Percentiles rank a stretch among this genome's conserved stretches.
Conservation (phyloP, 352 stramenopile species). For the Phytopythium helicoides region DNA sequence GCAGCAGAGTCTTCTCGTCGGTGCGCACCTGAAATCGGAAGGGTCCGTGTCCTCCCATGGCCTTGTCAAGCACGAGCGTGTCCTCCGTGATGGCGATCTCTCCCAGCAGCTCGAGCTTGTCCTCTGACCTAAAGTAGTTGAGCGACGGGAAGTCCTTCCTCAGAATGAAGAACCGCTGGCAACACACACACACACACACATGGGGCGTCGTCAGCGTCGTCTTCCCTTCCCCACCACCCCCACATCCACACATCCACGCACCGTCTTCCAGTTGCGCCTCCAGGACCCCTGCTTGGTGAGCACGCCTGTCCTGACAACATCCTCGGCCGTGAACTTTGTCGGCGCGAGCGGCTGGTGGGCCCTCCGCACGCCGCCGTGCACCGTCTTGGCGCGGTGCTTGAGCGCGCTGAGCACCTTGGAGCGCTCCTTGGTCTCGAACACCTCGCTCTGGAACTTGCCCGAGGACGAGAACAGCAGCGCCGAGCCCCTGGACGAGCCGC, state of each 20-base stretch:
- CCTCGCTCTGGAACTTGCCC: slow-evolving; percentile 70
- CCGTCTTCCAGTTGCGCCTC: slow-evolving; percentile 85
- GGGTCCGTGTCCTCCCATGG: slow-evolving; percentile 41
- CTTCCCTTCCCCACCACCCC: no score
- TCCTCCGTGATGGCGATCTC: slow-evolving; percentile 67
- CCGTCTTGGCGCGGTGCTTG: slow-evolving; percentile 55
- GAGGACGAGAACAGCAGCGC: slow-evolving; percentile 46
- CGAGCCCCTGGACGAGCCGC: slow-evolving; percentile 6
- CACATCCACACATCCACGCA: no score
- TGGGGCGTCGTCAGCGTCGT: no score
- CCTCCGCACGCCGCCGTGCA: slow-evolving; percentile 7
- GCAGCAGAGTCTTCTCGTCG: slow-evolving; percentile 46
- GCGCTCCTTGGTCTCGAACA: slow-evolving; percentile 76
- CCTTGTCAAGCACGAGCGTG: slow-evolving; percentile 74
- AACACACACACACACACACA: no score
- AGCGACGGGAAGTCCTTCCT: slow-evolving; percentile 69
- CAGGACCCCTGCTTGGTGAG: slow-evolving; percentile 81
- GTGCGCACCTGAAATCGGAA: slow-evolving; percentile 74
- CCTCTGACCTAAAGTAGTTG: slow-evolving; percentile 82
- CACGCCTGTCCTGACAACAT: slow-evolving; percentile 55
- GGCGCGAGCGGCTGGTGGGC: slow-evolving; percentile 22
- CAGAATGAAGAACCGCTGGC: slow-evolving; percentile 80
- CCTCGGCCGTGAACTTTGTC: slow-evolving; percentile 69
- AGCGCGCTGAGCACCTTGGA: slow-evolving; percentile 76
- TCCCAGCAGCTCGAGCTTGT: slow-evolving; percentile 77